These are phyloP conservation scores for Irpex sp. DNA, from an alignment of 1,284 basidiomycete genomes.

Conservation along the genomic window DNA sequence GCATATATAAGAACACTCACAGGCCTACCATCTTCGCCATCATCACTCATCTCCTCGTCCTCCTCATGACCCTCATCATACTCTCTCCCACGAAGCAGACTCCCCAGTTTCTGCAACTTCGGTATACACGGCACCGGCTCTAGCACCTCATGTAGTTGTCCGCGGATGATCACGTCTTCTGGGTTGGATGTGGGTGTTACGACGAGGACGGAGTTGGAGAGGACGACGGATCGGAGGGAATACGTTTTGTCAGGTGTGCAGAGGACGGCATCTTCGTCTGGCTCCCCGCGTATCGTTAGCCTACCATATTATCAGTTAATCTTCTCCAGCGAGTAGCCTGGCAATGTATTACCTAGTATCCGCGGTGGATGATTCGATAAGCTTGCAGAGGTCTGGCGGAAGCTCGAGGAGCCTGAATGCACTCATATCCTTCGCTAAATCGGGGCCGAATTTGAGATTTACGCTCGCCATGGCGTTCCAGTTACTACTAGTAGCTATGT, in stretches of 20 bases:
- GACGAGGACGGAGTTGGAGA: slow-evolving; percentile 83
- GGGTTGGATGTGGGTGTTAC: slow-evolving; percentile 47
- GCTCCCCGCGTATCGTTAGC: slow-evolving; percentile 73
- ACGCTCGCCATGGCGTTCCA: neutral
- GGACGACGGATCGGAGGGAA: slow-evolving; percentile 69
- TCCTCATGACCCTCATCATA: slow-evolving; percentile 57
- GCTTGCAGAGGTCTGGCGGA: slow-evolving; percentile 51
- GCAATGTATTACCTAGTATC: slow-evolving; percentile 13
- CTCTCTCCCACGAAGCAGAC: slow-evolving; percentile 55
- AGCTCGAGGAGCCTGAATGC: slow-evolving; percentile 66
- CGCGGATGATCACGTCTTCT: slow-evolving; percentile 53
- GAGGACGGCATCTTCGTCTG: slow-evolving; percentile 81
- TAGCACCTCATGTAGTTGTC: slow-evolving; percentile 70
- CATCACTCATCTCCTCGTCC: slow-evolving; percentile 33
- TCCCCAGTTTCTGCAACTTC: slow-evolving; percentile 61
- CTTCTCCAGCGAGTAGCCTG: slow-evolving; percentile 8
- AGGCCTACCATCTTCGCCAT: slow-evolving; percentile 23
- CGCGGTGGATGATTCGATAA: slow-evolving; percentile 25
- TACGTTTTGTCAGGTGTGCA: slow-evolving; percentile 81
- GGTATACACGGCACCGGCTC: slow-evolving; percentile 73
- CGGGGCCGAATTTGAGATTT: slow-evolving; percentile 50
- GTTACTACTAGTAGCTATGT: too few species aligned
- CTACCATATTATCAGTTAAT: slow-evolving; percentile 30
- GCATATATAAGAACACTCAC: slow-evolving; percentile 7
- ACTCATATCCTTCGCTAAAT: slow-evolving; percentile 39